Base-by-base conservation (phyloP, 2,329 filamentous ascomycete genomes). In the Cladobotryum mycophilum region DNA sequence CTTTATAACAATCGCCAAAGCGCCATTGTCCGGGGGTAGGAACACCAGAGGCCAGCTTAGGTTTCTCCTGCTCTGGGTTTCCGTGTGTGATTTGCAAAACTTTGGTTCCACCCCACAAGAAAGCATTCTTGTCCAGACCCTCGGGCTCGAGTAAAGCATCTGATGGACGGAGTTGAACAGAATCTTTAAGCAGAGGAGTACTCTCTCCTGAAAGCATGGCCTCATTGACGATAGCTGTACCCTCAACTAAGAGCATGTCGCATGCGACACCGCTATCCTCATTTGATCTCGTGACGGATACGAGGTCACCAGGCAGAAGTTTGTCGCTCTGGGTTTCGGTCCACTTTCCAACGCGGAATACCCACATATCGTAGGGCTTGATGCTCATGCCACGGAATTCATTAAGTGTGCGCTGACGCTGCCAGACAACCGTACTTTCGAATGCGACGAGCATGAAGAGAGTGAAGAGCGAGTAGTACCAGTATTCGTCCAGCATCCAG, bases 301-400 rank as follows among this genome's bases (percentile, higher is more conserved):
- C 90, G 42, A 99, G 78, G 63, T 99, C 93, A 35, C 93, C 93
- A 2, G 93, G 93, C 7, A 99, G 78, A 49, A 99, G 82, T 65
- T 89, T 87, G 70, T 99, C 92, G 66, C 91, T 97, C 65, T 85
- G 83, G 46, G 90, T 81, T 71, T 96, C 88, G 60, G 80, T 79
- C 93, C 93, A 99, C 66, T 88, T 89, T 64, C 86, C 86, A 59
- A 89, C 76, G 52, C 95, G 83, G 73, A 88, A 95, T 8, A 92
- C 93, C 79, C 86, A 95, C 59, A 97, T 84, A 55, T 93, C 87
- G 68, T 97, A 97, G 12, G 93, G 95, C 76, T 99, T 96, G 73
- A 99, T 96, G 77, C 89, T 95, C 95, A 99, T 99, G 60, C 92
- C 90, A 45, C 93, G 89, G 75, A 99, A 99, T 71, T 99, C 93